phyloP scores from a whole-genome alignment of 1,284 basidiomycete species.

The Austroboletus rostrupii region DNA sequence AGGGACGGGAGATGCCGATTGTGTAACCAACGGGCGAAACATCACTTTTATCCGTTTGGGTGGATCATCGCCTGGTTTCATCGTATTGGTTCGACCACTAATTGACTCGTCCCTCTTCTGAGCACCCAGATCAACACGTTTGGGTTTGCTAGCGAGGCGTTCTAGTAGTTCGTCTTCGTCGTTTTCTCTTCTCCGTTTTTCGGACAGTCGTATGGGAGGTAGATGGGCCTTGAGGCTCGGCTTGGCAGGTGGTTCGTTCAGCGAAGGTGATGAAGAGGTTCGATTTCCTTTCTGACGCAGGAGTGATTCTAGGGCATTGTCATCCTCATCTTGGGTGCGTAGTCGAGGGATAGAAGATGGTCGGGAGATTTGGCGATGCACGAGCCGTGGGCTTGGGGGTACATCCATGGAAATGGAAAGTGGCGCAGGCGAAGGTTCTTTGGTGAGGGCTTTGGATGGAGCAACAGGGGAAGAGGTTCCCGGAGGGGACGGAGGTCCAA shows the following conservation, averaged over 20 bases:
- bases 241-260: conserved; percentile 31
- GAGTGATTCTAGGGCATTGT: conserved; percentile 51
- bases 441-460: conserved; percentile 10
- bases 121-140: conserved; percentile 43
- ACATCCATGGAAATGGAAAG: conserved; percentile 28
- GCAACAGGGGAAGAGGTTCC: conserved; percentile 7
- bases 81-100: conserved; percentile 25
- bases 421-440: conserved; percentile 15
- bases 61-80: conserved; percentile 57
- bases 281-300: conserved; percentile 40
- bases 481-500: conserved; percentile 19
- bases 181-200: conserved; percentile 70
- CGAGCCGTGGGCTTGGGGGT: conserved; percentile 37
- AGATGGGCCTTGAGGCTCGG: conserved; percentile 34
- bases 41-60: conserved; percentile 78
- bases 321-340: conserved; percentile 39
- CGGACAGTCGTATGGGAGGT: conserved; percentile 46
- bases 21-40: conserved; percentile 43
- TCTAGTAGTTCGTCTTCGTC: conserved; percentile 67
- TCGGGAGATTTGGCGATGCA: conserved; percentile 40
- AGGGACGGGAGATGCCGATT: conserved; percentile 38
- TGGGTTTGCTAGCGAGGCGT: conserved; percentile 51
- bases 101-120: conserved; percentile 33
- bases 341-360: conserved; percentile 38
- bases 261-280: conserved; percentile 41